Base-by-base conservation (phyloP, 139 green algal genomes). In the Chlamydomonas incerta region DNA sequence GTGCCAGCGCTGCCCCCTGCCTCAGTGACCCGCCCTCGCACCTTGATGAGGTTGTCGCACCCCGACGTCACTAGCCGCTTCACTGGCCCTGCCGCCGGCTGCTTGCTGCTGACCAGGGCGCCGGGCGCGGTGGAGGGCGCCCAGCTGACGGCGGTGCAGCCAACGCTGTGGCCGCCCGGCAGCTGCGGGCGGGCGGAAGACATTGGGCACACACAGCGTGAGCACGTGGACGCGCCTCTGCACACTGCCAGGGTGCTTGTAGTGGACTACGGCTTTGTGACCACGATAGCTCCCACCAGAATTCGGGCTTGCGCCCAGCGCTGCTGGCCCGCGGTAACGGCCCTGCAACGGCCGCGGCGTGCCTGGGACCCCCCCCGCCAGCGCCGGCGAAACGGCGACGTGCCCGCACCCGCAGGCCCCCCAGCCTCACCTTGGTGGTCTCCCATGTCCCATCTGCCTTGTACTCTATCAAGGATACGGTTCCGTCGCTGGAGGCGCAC, bases 21-120 rank as follows among this genome's bases (percentile, higher is more conserved):
- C n/a, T n/a, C n/a, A n/a, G n/a, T n/a, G n/a, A n/a, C n/a, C n/a
- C n/a, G n/a, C n/a, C n/a, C n/a, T n/a, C 88, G 0, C 69, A 97
- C 92, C 91, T 97, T 96, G n/a, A 97, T 91, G 3, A 88, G 92
- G 86, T 97, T 98, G 90, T 99, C 97, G 87, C 96, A 98, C 50
- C 97, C 97, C 1, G 86, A 73, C 5, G 93, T 95, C 33, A 93
- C 94, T 17, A 99, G 88, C 15, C 95, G 91, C 65, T 92, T 93
- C 24, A 95, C 90, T 0, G 93, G 88, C 31, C 88, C 80, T 24
- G 73, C 62, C 9, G 88, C 75, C 24, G 26, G 14, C 17, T 89
- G 63, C 62, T 93, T 91, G 37, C 84, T 87, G 41, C 80, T 87
- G 0, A 96, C 91, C 0, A 97, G 85, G 0, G 93, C 86, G 13